Evolutionary conservation across 2,329 filamentous ascomycete genomes (phyloP).

Genomic region (Didymella sp.): DNA sequence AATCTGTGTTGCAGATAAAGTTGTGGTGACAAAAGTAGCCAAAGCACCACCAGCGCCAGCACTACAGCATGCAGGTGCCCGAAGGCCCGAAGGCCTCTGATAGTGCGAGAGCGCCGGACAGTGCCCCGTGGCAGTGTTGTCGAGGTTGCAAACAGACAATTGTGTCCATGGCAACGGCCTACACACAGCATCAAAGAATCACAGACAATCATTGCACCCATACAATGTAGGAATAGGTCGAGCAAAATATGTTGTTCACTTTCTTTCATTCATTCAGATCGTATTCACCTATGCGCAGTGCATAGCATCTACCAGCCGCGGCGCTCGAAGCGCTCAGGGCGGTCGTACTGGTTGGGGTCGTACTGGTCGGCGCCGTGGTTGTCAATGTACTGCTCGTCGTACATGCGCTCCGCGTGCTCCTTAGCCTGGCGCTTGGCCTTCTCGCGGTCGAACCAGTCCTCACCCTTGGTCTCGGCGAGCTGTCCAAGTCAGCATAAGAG

Average conservation of each 20-base stretch:
- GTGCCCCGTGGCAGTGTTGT: not conserved
- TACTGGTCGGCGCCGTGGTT: constrained; percentile 54
- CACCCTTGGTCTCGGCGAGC: constrained; percentile 65
- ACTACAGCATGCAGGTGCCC: not conserved
- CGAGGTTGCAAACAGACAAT: not conserved
- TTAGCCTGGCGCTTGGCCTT: constrained; percentile 56
- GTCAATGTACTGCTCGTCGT: constrained; percentile 58
- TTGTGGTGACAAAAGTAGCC: not conserved
- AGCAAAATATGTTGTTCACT: not conserved
- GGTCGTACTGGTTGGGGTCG: constrained; percentile 53
- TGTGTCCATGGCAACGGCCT: too few relatives aligned
- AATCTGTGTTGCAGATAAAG: not conserved
- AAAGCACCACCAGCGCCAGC: not conserved
- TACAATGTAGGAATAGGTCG: not conserved
- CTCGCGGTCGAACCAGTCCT: constrained; percentile 58
- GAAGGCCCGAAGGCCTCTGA: not conserved
- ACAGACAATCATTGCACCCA: not conserved
- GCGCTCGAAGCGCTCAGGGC: constrained; percentile 41
- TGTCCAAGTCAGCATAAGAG: constrained; percentile 57
- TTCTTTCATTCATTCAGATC: not conserved
- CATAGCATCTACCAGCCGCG: constrained; percentile 36
- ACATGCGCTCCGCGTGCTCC: constrained; percentile 54
- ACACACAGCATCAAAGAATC: not conserved
- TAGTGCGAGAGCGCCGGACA: not conserved
- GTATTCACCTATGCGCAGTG: constrained; percentile 4